These are phyloP conservation scores for Nissolia schottii DNA, from an alignment of 306 rosid species.

Conservation along the genomic window DNA sequence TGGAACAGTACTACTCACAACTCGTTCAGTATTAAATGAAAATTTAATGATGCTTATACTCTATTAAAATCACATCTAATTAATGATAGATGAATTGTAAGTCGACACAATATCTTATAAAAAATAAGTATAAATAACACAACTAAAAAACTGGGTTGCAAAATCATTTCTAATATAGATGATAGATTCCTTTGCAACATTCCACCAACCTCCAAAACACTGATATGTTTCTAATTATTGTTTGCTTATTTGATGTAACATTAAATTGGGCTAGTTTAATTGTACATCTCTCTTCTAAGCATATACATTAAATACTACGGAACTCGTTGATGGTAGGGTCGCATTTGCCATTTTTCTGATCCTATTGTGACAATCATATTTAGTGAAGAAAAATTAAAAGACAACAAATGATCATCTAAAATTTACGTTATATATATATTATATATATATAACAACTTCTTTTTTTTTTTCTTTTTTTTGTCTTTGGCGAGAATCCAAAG, in stretches of 20 bases:
- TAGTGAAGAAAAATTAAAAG: neutral
- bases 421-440: neutral
- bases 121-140: neutral
- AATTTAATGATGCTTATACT: too few species aligned
- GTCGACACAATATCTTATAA: too few species aligned
- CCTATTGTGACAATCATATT: conserved; percentile 2
- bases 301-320: neutral
- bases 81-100: too few species aligned
- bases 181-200: neutral
- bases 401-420: neutral
- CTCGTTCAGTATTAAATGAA: too few species aligned
- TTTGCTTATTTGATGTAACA: neutral
- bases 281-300: neutral
- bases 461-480: conserved; percentile 9
- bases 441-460: neutral
- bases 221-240: neutral
- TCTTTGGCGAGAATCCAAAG: neutral
- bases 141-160: neutral
- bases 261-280: neutral
- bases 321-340: conserved; percentile 18
- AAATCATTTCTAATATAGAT: neutral
- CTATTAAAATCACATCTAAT: too few species aligned
- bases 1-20: too few species aligned
- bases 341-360: conserved; percentile 13
- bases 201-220: neutral